phyloP scores from a whole-genome alignment of 2,329 filamentous ascomycete genomes.

The Fusarium irregulare region DNA sequence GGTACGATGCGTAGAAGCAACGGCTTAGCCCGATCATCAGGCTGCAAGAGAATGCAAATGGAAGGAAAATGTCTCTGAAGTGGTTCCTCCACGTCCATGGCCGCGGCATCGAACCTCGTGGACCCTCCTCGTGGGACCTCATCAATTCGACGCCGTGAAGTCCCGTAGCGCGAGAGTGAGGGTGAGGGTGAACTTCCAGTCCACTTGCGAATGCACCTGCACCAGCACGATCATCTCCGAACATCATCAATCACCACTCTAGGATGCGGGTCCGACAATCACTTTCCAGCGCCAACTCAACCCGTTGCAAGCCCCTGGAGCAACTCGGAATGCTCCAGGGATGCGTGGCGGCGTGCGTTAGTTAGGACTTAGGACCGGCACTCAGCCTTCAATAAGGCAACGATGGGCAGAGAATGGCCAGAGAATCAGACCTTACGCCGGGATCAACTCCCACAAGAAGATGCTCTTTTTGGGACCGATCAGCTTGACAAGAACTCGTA shows the following conservation, averaged over 20 bases:
- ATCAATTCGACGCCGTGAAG: conserved; percentile 30
- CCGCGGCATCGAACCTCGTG: conserved; percentile 29
- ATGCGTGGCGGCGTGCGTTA: conserved; percentile 32
- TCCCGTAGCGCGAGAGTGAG: conserved; percentile 21
- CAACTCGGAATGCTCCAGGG: conserved; percentile 28
- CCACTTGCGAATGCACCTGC: conserved; percentile 14
- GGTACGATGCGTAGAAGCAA: conserved; percentile 4
- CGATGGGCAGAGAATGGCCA: conserved; percentile 24
- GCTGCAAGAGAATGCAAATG: conserved; percentile 18
- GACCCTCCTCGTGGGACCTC: conserved; percentile 34
- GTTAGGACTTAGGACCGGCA: conserved; percentile 9
- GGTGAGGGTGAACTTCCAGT: conserved; percentile 8
- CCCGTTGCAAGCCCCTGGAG: conserved; percentile 20
- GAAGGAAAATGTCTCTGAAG: conserved; percentile 30
- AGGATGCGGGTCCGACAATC: conserved; percentile 28
- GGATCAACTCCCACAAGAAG: neutral
- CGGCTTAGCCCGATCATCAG: conserved; percentile 12
- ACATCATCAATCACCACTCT: conserved; percentile 35
- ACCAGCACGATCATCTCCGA: conserved; percentile 42
- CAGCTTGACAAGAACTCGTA: neutral
- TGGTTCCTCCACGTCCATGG: conserved; percentile 28
- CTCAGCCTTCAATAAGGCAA: conserved; percentile 24
- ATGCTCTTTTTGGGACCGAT: neutral
- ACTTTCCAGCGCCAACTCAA: conserved; percentile 10
- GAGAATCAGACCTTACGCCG: conserved; percentile 3